Conservation (phyloP, 306 rosid genomes). For the Potentilla sterilis region DNA sequence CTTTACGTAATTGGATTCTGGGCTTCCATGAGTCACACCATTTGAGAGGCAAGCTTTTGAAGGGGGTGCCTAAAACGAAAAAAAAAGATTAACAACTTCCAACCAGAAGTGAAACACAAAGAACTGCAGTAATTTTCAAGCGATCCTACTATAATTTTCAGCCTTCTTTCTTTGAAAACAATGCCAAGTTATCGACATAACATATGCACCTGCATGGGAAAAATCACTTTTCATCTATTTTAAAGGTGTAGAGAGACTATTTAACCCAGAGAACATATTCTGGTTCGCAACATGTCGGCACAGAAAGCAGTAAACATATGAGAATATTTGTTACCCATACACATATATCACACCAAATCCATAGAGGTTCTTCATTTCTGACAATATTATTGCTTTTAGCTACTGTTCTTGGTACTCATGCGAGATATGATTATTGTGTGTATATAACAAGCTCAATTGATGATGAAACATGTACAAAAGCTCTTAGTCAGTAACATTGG, state of each 20-base stretch:
- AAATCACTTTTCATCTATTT: background rate
- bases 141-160: constrained; percentile 4
- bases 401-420: background rate
- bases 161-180: background rate
- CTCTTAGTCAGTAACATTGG: background rate
- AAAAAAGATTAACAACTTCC: background rate
- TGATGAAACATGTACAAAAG: constrained; percentile 14
- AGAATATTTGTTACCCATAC: background rate
- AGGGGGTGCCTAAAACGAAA: constrained; percentile 36
- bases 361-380: background rate
- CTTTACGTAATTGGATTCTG: constrained; percentile 61
- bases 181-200: background rate
- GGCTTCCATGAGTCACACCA: constrained; percentile 61
- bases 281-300: background rate
- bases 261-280: background rate
- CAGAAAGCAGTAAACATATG: background rate
- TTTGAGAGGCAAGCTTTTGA: constrained; percentile 38
- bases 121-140: background rate
- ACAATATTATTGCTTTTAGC: background rate
- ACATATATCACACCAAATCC: background rate
- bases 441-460: background rate
- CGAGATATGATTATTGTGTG: background rate
- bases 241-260: background rate
- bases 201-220: background rate
- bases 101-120: background rate